A percentile compares a stretch with the other conserved stretches of the same genome.
These are phyloP conservation scores for Purpureocillium lavendulum DNA, from an alignment of 2,329 filamentous ascomycete genomes.

Conservation along the genomic window DNA sequence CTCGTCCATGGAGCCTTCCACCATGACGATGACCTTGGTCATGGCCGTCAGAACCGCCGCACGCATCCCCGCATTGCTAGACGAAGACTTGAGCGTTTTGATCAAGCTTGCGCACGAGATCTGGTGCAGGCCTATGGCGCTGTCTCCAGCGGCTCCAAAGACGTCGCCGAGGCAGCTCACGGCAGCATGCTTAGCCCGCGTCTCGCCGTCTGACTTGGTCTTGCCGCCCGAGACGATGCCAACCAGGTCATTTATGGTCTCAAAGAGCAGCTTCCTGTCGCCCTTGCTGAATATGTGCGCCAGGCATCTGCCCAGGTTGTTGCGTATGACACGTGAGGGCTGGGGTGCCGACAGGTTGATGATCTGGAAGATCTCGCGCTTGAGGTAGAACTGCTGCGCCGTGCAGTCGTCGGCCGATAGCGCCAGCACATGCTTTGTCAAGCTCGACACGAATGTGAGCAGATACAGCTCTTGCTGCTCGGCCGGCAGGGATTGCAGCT, in stretches of 20 bases:
- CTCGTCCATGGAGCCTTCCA: slow-evolving; percentile 75
- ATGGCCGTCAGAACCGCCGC: slow-evolving; percentile 70
- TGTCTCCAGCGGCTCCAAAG: slow-evolving; percentile 88
- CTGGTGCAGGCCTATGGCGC: slow-evolving; percentile 75
- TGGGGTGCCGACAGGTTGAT: slow-evolving; percentile 76
- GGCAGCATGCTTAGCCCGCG: slow-evolving; percentile 77
- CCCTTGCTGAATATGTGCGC: slow-evolving; percentile 75
- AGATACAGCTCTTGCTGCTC: slow-evolving; percentile 96
- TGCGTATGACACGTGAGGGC: slow-evolving; percentile 81
- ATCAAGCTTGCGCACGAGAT: slow-evolving; percentile 64
- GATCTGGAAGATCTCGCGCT: slow-evolving; percentile 91
- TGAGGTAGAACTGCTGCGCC: slow-evolving; percentile 82
- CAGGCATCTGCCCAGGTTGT: slow-evolving; percentile 79
- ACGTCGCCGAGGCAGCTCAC: slow-evolving; percentile 81
- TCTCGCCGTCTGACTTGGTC: slow-evolving; percentile 64
- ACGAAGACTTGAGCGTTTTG: slow-evolving; percentile 72
- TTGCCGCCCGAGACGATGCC: slow-evolving; percentile 66
- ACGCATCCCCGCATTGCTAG: slow-evolving; percentile 72
- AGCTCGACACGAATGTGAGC: slow-evolving; percentile 75
- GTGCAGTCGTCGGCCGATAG: slow-evolving; percentile 75
- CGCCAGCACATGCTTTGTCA: slow-evolving; percentile 70
- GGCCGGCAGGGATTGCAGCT: slow-evolving; percentile 79
- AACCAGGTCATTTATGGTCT: slow-evolving; percentile 85
- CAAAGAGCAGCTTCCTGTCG: slow-evolving; percentile 85
- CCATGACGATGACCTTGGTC: slow-evolving; percentile 67